Evolutionary conservation across 768 basidiomycete genomes (phyloP), one percentile per base, ranked within the genome.

Genomic region (Boletus subcaerulescens): DNA sequence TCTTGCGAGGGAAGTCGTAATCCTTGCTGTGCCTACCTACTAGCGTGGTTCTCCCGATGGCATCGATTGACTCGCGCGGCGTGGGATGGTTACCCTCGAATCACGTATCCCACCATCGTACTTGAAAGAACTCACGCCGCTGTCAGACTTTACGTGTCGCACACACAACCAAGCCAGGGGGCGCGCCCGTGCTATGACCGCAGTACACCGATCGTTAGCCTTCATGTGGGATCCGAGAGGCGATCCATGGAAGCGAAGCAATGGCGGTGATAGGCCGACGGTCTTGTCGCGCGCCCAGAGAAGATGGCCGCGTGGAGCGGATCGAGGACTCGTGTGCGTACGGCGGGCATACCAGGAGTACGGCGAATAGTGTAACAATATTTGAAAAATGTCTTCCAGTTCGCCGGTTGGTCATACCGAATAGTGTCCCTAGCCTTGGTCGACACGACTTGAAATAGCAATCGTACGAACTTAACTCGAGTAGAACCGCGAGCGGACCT

Each of bases 131-230:
- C 48, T 53, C 49, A 41, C 63, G 59, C 62, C 59, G 60, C 65
- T 63, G 67, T 70, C 67, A 69, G 18, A 24, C 10, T 63, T 69
- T 69, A 69, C 69, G 67, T 69, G 59, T 68, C 52, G 36, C 15
- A 32, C 40, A 43, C 50, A 43, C 50, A 26, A 45, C 42, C 43
- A 52, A 39, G 29, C 45, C 31, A 44, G 51, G 45, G 53, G 29
- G 9, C 2, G 29, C 46, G 52, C 43, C 62, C 48, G 45, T 36
- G 53, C 45, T 44, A 50, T 10, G 43, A 50, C 52, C 55, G 53
- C 56, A 57, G 38, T 12, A 41, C 35, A 57, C 53, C 51, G 47
- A 56, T 53, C 59, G 48, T 47, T 24, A 9, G 22, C 45, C 48
- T 44, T 54, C 39, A 22, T 41, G 22, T 57, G 42, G 47, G 51